Conservation (phyloP, 1,284 basidiomycete species). For the Cystobasidiaceae sp. region DNA sequence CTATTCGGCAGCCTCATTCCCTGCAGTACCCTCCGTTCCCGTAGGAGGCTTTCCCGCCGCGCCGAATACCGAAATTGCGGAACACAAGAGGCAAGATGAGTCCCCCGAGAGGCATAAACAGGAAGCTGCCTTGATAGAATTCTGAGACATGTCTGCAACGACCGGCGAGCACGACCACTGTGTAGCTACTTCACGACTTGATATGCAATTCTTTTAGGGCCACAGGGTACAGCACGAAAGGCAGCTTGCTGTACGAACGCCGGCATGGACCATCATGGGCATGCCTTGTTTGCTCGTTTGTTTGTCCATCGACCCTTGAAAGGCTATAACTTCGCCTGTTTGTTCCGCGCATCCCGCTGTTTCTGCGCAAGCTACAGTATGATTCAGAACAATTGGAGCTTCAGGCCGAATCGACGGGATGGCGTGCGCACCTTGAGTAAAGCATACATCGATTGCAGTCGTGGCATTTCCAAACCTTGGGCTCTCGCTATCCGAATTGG, state of each 20-base stretch:
- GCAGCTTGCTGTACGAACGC: no score
- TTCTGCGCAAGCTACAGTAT: slow-evolving; percentile 1
- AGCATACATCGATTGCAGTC: slow-evolving; percentile 50
- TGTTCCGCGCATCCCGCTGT: not conserved
- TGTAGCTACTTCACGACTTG: no score
- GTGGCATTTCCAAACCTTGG: slow-evolving; percentile 47
- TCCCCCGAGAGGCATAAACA: not conserved
- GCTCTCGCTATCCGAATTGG: slow-evolving; percentile 45
- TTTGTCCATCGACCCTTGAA: no score
- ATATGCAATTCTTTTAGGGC: no score
- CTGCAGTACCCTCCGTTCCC: slow-evolving; percentile 10
- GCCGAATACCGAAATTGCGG: slow-evolving; percentile 12
- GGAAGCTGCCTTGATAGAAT: slow-evolving; percentile 24
- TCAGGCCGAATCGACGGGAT: not conserved
- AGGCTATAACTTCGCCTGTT: not conserved
- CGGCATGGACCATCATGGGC: no score
- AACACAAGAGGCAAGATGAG: not conserved
- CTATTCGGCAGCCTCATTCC: slow-evolving; percentile 22
- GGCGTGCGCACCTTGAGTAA: slow-evolving; percentile 43
- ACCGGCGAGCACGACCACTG: no score
- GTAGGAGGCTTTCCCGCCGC: slow-evolving; percentile 21
- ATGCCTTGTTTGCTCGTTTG: not conserved
- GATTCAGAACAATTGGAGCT: not conserved
- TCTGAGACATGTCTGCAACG: not conserved
- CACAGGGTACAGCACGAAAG: no score